Evolutionary conservation across 2,329 filamentous ascomycete species (phyloP), one percentile per base, ranked within the genome.

Genomic region (Penicillium sp.): DNA sequence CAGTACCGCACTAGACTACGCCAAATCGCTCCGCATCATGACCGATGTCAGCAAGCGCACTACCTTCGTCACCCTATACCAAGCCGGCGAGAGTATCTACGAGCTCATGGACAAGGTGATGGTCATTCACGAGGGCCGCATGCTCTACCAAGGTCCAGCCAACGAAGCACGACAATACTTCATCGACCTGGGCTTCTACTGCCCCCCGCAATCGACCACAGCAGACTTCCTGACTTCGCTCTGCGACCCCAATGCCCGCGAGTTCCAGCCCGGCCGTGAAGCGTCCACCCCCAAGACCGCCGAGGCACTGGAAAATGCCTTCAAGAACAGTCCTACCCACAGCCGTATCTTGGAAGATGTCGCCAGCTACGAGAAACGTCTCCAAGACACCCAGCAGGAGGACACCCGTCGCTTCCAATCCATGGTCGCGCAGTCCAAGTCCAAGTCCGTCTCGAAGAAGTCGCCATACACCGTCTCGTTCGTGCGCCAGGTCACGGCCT

Each of bases 81-180:
- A 89, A 70, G 87, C 87, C 1, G 85, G 86, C 53, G 85, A 89
- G 68, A 83, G 83, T 23, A 88, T 89, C 59, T 89, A 88, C 66
- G 81, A 86, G 60, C 78, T 89, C 33, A 90, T 92, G 82, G 90
- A 94, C 70, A 92, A 92, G 73, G 89, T 92, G 2, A 72, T 92
- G 50, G 84, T 92, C 21, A 90, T 93, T 52, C 87, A 92, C 62
- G 78, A 84, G 49, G 90, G 90, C 1, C 84, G 86, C 5, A 84
- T 87, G 74, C 82, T 89, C 53, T 90, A 84, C 74, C 84, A 85
- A 68, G 87, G 87, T 0, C 84, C 82, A 2, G 80, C 82, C 4
- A 75, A 76, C n/a, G 78, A 83, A 44, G 87, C 88, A 3, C 82
- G 80, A 55, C 76, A 83, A 56, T 90, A 89, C 71, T 90, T 91